These are phyloP conservation scores for Naganishia sp. DNA, from an alignment of 1,284 basidiomycete species.

Conservation along the genomic window DNA sequence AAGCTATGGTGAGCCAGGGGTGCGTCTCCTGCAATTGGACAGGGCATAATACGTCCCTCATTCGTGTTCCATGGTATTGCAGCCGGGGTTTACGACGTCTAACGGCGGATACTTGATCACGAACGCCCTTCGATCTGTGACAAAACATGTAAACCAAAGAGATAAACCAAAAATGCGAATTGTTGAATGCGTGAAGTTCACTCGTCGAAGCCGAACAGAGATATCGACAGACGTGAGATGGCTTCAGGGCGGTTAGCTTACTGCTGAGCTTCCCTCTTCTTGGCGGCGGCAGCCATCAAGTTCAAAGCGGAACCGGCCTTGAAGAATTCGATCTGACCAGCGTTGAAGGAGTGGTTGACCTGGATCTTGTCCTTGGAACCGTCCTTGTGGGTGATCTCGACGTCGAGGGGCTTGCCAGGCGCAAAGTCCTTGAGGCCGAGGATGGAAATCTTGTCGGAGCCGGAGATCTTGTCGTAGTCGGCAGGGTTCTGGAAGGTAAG, in stretches of 20 bases:
- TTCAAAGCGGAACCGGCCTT: conserved; percentile 72
- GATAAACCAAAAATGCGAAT: conserved; percentile 25
- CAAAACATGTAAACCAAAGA: too few relatives aligned
- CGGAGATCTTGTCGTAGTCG: conserved; percentile 86
- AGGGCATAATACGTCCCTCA: too few relatives aligned
- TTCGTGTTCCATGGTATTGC: too few relatives aligned
- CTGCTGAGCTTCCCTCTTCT: conserved; percentile 27
- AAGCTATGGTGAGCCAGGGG: too few relatives aligned
- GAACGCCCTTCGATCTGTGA: too few relatives aligned
- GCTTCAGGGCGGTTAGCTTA: conserved; percentile 2
- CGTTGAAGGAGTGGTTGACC: conserved; percentile 46
- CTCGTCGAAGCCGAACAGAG: background rate
- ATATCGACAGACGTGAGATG: background rate
- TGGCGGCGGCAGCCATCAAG: conserved; percentile 49
- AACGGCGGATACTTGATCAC: too few relatives aligned
- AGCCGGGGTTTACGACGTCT: too few relatives aligned
- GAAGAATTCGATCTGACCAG: conserved; percentile 93
- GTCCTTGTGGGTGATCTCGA: conserved; percentile 77
- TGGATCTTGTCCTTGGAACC: conserved; percentile 67
- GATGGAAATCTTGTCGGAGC: conserved; percentile 80
- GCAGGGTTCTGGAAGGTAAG: conserved; percentile 70
- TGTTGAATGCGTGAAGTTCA: conserved; percentile 12
- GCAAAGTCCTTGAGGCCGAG: conserved; percentile 78
- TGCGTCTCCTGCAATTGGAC: too few relatives aligned
- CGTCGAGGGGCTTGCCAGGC: conserved; percentile 82